These are phyloP conservation scores for Neopestalotiopsis rosae DNA, from an alignment of 2,329 filamentous ascomycete genomes.

Conservation along the genomic window DNA sequence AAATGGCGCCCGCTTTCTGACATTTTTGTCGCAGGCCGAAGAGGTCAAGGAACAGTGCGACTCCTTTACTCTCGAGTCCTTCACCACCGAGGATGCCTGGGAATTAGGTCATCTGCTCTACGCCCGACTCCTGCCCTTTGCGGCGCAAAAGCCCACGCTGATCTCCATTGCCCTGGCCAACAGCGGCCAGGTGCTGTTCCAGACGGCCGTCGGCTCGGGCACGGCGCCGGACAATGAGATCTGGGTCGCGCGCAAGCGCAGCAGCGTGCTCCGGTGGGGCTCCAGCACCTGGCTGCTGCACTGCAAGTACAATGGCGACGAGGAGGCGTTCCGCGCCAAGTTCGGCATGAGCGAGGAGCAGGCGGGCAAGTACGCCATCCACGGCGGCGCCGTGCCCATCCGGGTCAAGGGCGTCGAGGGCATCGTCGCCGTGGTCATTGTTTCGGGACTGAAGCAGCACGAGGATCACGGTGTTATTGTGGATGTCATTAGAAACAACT, in stretches of 20 bases:
- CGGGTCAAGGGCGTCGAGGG: conserved; percentile 77
- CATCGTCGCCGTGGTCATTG: conserved; percentile 75
- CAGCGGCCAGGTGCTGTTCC: conserved; percentile 69
- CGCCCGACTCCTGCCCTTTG: conserved; percentile 61
- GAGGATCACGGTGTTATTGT: conserved; percentile 80
- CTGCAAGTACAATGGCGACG: conserved; percentile 69
- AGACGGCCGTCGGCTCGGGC: conserved; percentile 69
- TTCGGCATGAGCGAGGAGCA: conserved; percentile 64
- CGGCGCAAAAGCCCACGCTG: conserved; percentile 54
- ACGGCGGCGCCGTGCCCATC: conserved; percentile 78
- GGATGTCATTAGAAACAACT: conserved; percentile 66
- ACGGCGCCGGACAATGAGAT: conserved; percentile 73
- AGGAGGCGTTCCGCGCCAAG: conserved; percentile 67
- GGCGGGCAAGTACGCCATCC: conserved; percentile 72
- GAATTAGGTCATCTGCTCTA: conserved; percentile 69
- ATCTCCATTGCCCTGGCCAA: conserved; percentile 70
- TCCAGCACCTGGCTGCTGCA: conserved; percentile 73
- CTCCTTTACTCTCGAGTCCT: conserved; percentile 53
- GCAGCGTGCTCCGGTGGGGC: conserved; percentile 74
- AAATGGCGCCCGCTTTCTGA: neutral
- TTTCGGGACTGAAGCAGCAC: conserved; percentile 77
- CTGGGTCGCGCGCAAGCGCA: conserved; percentile 74
- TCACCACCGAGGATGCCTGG: conserved; percentile 70
- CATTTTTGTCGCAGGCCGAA: conserved; percentile 28
- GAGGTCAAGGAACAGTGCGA: conserved; percentile 42